phyloP scores from a whole-genome alignment of 2,329 filamentous ascomycete genomes.

The Arthrobotrys iridis region DNA sequence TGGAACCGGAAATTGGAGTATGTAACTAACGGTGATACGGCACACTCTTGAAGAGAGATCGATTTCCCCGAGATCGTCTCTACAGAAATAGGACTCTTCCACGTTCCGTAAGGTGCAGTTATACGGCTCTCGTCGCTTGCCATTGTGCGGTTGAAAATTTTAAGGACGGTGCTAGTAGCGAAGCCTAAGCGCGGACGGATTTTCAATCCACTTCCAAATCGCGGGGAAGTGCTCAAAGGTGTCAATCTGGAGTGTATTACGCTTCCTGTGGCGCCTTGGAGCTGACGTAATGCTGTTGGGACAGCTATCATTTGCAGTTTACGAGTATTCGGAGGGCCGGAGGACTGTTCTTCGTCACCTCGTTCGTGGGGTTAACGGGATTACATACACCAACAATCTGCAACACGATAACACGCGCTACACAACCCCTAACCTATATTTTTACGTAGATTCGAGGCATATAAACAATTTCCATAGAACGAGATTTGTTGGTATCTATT shows the following conservation, averaged over 20 bases:
- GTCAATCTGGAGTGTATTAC: background rate
- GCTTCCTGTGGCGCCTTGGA: background rate
- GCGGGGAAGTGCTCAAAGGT: background rate
- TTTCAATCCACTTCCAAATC: background rate
- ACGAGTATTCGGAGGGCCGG: no score
- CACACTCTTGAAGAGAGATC: constrained; percentile 60
- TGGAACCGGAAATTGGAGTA: background rate
- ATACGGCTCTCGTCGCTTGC: background rate
- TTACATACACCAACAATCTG: background rate
- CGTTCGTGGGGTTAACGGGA: no score
- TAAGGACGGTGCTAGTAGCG: background rate
- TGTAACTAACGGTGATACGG: constrained; percentile 57
- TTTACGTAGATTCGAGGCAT: no score
- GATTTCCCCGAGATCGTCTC: constrained; percentile 60
- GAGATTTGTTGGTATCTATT: no score
- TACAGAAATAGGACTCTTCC: constrained; percentile 62
- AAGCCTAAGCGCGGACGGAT: background rate
- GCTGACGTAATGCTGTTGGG: background rate
- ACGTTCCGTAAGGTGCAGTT: constrained; percentile 61
- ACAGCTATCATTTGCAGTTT: background rate
- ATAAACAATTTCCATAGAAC: no score
- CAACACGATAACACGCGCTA: no score
- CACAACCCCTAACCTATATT: no score
- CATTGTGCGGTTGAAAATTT: constrained; percentile 1
- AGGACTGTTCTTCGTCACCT: no score